phyloP scores from a whole-genome alignment of 345 rosid genomes.

The Gossypium raimondii region DNA sequence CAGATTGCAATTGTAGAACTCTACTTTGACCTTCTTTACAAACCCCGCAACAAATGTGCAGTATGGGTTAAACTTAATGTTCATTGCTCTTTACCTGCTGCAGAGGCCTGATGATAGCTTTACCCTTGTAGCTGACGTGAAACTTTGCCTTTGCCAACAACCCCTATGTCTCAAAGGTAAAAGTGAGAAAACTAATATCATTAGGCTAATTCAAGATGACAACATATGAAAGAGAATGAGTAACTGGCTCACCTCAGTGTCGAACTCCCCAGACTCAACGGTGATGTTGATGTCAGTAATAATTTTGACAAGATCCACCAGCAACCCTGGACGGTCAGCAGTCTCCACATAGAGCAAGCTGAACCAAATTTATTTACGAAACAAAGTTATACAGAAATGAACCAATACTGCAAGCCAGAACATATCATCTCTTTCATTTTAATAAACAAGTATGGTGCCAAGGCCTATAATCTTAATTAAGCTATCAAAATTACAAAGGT shows the following conservation, averaged over 20 bases:
- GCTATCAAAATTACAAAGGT: constrained; percentile 12
- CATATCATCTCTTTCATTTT: not conserved
- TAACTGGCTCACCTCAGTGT: constrained; percentile 63
- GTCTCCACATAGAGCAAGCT: constrained; percentile 88
- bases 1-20: too few species aligned
- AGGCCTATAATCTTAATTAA: not conserved
- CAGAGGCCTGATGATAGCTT: constrained; percentile 84
- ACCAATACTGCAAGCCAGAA: not conserved
- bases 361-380: constrained; percentile 10
- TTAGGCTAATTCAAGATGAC: not conserved
- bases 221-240: not conserved
- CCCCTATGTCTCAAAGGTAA: constrained; percentile 41
- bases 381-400: not conserved
- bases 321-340: constrained; percentile 90
- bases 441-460: not conserved
- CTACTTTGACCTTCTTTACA: not conserved
- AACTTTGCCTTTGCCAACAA: constrained; percentile 93
- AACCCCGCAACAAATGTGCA: not conserved
- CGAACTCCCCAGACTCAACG: constrained; percentile 93
- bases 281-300: constrained; percentile 68
- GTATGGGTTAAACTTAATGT: not conserved
- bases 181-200: not conserved
- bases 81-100: constrained; percentile 54
- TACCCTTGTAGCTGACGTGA: constrained; percentile 83
- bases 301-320: constrained; percentile 84